Percentiles rank a stretch among this genome's conserved stretches.
phyloP scores from a whole-genome alignment of 2,329 filamentous ascomycete species.

The Claviceps pusilla region DNA sequence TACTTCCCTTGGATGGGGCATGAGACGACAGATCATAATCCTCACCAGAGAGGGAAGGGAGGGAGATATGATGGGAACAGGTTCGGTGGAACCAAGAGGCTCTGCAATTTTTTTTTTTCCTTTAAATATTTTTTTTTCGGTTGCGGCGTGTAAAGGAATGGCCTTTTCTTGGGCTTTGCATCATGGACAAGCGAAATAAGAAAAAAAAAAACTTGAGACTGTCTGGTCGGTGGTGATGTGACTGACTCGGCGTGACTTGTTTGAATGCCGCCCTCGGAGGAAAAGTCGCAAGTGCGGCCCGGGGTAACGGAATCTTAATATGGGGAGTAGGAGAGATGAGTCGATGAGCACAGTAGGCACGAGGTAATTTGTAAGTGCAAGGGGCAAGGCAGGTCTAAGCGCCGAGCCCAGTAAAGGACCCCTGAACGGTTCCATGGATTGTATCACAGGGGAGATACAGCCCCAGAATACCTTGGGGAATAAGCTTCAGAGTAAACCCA shows the following conservation, averaged over 20 bases:
- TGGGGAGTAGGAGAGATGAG: too few relatives aligned
- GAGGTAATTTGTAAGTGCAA: too few relatives aligned
- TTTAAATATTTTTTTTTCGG: slow-evolving; percentile 18
- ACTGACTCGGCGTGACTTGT: background rate
- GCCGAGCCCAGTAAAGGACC: too few relatives aligned
- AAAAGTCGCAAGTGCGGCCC: too few relatives aligned
- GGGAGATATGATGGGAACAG: background rate
- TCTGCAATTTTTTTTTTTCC: slow-evolving; percentile 24
- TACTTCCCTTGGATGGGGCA: background rate
- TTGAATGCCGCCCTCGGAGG: background rate
- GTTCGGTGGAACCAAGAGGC: slow-evolving; percentile 14
- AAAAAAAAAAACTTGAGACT: slow-evolving; percentile 8
- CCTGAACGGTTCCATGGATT: too few relatives aligned
- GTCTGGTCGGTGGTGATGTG: background rate
- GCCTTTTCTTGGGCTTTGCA: slow-evolving; percentile 36
- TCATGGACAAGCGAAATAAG: slow-evolving; percentile 23
- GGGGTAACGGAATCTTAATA: too few relatives aligned
- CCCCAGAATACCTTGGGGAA: too few relatives aligned
- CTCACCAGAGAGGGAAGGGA: background rate
- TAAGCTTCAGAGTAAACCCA: too few relatives aligned
- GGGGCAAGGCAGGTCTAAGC: too few relatives aligned
- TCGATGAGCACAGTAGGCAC: too few relatives aligned
- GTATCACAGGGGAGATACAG: too few relatives aligned
- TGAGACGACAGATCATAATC: background rate
- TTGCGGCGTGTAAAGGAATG: slow-evolving; percentile 37